Conservation (phyloP, 345 rosid species). For the Raphanus sativus region DNA sequence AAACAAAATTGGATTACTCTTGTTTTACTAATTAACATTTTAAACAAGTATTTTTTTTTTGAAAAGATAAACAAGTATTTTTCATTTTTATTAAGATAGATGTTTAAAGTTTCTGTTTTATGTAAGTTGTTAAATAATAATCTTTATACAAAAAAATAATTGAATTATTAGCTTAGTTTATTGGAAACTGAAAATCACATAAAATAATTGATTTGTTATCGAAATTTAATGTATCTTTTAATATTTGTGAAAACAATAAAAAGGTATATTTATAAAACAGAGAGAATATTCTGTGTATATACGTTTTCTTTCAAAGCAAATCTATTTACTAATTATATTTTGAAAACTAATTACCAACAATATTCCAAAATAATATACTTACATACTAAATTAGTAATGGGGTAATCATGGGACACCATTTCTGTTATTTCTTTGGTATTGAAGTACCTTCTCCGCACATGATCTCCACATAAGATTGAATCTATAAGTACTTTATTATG, state of each 20-base stretch:
- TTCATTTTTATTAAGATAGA: not conserved
- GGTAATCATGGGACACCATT: not conserved
- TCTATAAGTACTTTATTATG: not conserved
- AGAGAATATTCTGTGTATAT: not conserved
- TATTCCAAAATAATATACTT: not conserved
- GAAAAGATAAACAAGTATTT: not conserved
- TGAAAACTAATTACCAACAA: not conserved
- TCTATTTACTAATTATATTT: not conserved
- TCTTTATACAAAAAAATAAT: too few relatives aligned
- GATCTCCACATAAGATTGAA: conserved; percentile 2
- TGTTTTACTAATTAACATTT: not conserved
- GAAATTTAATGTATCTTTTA: not conserved
- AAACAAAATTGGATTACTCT: not conserved
- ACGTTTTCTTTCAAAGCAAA: not conserved
- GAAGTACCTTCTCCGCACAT: not conserved
- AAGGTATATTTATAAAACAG: not conserved
- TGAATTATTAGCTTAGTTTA: not conserved
- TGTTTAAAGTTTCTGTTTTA: not conserved
- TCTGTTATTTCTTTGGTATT: not conserved
- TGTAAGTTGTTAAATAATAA: not conserved
- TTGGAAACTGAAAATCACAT: not conserved
- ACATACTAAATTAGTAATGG: not conserved
- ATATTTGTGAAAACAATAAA: not conserved
- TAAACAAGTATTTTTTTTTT: not conserved
- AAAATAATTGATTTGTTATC: not conserved